Base-by-base conservation (phyloP, 441 rosid species). In the Adansonia grandidieri region DNA sequence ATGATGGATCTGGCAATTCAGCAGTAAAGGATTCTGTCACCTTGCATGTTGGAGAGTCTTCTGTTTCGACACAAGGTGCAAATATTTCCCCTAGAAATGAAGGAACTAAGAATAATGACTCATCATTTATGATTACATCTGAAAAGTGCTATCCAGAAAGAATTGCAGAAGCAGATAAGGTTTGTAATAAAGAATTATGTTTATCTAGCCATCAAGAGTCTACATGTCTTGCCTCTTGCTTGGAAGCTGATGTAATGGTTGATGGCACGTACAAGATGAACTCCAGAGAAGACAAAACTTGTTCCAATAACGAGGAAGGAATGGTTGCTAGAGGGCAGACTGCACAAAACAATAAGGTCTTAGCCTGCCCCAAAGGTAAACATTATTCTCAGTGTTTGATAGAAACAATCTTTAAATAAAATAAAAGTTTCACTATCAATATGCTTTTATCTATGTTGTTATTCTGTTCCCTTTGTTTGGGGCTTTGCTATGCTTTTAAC, bases 281-380 rank as follows among this genome's bases (percentile, higher is more conserved):
- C 70, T 22, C 58, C 17, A 75, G 62, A 62, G 78, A 81, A 82
- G 69, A 72, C 57, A 77, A 77, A 68, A 74, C 69, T 51, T 71
- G 78, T 75, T 73, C 79, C 67, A 76, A 77, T 63, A 45, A 63
- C 64, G 53, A 61, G 73, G 81, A 76, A 80, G 82, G 71, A 32
- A 32, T 66, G 37, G 72, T 56, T 62, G 62, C 45, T 22, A 48
- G 28, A 53, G 65, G 47, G 40, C 77, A 82, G 78, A 73, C 60
- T 75, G 82, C 79, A 32, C 32, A 24, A 73, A 82, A 78, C 17
- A 73, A 60, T 77, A 87, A 85, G 80, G 63, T 44, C 5, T 80
- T 80, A 71, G 84, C 81, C 73, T 67, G 56, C 77, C 48, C 73
- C 75, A 75, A 80, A 80, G 94, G 96, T 91, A 83, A 85, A 73